These are phyloP conservation scores for Aspergillus homomorphus DNA, from an alignment of 495 filamentous ascomycete species.

Conservation along the genomic window DNA sequence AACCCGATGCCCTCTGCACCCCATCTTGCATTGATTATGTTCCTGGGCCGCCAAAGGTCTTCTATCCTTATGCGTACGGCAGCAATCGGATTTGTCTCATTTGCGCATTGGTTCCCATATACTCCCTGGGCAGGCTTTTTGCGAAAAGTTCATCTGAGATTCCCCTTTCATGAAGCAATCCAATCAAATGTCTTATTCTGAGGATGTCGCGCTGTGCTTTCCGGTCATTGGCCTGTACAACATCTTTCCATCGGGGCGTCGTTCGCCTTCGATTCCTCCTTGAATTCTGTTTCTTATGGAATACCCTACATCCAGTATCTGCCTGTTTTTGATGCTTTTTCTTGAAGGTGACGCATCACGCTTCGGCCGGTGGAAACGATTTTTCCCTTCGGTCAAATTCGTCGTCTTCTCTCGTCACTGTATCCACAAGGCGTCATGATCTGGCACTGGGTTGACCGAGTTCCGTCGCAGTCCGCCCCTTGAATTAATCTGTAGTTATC, in stretches of 20 bases:
- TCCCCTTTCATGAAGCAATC: slow-evolving; percentile 38
- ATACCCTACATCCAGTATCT: slow-evolving; percentile 22
- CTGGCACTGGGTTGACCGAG: slow-evolving; percentile 4
- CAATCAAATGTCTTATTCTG: slow-evolving; percentile 44
- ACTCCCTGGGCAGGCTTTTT: slow-evolving; percentile 49
- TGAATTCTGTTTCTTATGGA: slow-evolving; percentile 25
- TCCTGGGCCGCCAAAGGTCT: slow-evolving; percentile 26
- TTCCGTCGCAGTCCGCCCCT: slow-evolving; percentile 13
- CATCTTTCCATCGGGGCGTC: slow-evolving; percentile 17
- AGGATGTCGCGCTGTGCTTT: slow-evolving; percentile 36
- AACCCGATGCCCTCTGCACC: slow-evolving; percentile 14
- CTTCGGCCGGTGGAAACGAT: slow-evolving; percentile 5
- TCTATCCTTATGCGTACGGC: slow-evolving; percentile 38
- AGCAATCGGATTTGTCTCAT: slow-evolving; percentile 31
- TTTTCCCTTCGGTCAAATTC: not conserved
- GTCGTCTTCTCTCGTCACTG: slow-evolving; percentile 11
- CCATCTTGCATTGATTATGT: slow-evolving; percentile 19
- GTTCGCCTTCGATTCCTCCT: slow-evolving; percentile 17
- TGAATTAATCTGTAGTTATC: slow-evolving; percentile 19
- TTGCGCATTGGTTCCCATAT: slow-evolving; percentile 38
- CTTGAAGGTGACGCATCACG: slow-evolving; percentile 7
- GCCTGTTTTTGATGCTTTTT: slow-evolving; percentile 21
- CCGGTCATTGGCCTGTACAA: slow-evolving; percentile 38
- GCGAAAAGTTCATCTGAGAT: slow-evolving; percentile 46
- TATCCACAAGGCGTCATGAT: slow-evolving; percentile 10